A percentile compares a stretch with the other conserved stretches of the same genome.
phyloP scores from a whole-genome alignment of 257 asterid genomes.

The Handroanthus guayacan region DNA sequence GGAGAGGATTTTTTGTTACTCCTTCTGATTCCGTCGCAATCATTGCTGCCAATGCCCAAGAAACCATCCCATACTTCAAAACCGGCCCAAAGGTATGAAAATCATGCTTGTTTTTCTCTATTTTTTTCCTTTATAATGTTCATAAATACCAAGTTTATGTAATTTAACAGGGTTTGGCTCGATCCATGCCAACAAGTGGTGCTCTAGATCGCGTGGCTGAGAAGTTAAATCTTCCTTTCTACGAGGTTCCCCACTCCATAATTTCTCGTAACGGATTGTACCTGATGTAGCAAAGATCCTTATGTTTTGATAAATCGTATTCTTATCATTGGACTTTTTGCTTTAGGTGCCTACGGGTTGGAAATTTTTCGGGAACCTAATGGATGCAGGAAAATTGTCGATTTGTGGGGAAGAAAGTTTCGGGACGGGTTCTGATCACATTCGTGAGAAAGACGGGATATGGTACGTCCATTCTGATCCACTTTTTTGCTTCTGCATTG shows the following conservation, averaged over 20 bases:
- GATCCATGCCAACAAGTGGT: constrained; percentile 99
- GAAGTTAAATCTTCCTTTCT: constrained; percentile 80
- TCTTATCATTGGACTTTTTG: constrained; percentile 27
- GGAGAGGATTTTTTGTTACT: constrained; percentile 86
- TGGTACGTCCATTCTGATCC: constrained; percentile 59
- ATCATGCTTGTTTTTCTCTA: constrained; percentile 8
- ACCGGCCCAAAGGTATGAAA: constrained; percentile 77
- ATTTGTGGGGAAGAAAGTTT: constrained; percentile 99
- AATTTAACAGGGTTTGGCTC: constrained; percentile 83
- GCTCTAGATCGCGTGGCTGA: constrained; percentile 95
- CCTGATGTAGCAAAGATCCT: constrained; percentile 5
- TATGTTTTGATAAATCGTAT: constrained; percentile 2
- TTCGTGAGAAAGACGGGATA: constrained; percentile 98
- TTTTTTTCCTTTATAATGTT: constrained; percentile 10
- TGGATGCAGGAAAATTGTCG: constrained; percentile 95
- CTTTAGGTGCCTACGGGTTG: constrained; percentile 98
- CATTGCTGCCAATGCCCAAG: constrained; percentile 94
- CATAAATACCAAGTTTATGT: constrained; percentile 7
- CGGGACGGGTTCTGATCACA: constrained; percentile 98
- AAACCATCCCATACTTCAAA: constrained; percentile 85
- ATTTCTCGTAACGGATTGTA: constrained; percentile 2
- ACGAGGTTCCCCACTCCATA: constrained; percentile 58
- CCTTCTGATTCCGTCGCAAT: constrained; percentile 98
- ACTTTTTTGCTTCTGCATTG: not conserved
- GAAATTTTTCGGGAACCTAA: constrained; percentile 96